These are phyloP conservation scores for Colletotrichum sp. DNA, from an alignment of 2,329 filamentous ascomycete species.

Conservation along the genomic window DNA sequence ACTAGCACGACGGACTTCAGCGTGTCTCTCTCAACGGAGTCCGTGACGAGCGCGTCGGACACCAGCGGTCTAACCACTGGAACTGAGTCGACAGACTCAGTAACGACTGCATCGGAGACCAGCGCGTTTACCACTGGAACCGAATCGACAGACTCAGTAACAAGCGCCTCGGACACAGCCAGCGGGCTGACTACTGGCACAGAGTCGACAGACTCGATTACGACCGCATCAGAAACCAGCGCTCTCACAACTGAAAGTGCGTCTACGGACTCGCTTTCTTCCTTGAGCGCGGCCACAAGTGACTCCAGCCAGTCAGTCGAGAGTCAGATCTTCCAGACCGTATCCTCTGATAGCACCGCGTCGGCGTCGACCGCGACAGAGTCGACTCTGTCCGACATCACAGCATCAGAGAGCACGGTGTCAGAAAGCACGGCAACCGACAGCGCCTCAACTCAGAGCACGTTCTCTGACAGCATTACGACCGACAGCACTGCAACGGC, in stretches of 20 bases:
- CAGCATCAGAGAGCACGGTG: background rate
- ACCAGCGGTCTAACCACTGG: background rate
- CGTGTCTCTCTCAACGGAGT: background rate
- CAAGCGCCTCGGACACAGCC: background rate
- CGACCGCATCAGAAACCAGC: background rate
- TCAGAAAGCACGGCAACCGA: background rate
- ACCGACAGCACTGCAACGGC: background rate
- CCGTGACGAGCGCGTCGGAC: background rate
- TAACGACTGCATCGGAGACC: background rate
- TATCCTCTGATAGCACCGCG: background rate
- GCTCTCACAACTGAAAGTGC: background rate
- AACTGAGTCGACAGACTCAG: background rate
- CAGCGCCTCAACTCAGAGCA: background rate
- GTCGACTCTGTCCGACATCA: background rate
- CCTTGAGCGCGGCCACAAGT: background rate
- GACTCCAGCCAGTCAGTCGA: background rate
- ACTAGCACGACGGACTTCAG: background rate
- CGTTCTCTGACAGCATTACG: background rate
- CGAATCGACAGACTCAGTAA: background rate
- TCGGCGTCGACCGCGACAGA: background rate
- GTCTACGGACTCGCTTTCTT: background rate
- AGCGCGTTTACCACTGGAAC: background rate
- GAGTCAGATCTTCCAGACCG: background rate
- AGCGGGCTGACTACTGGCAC: fast-evolving
- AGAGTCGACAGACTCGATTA: background rate